These are phyloP conservation scores for Mycena leptocephala DNA, from an alignment of 768 basidiomycete species.

Conservation along the genomic window DNA sequence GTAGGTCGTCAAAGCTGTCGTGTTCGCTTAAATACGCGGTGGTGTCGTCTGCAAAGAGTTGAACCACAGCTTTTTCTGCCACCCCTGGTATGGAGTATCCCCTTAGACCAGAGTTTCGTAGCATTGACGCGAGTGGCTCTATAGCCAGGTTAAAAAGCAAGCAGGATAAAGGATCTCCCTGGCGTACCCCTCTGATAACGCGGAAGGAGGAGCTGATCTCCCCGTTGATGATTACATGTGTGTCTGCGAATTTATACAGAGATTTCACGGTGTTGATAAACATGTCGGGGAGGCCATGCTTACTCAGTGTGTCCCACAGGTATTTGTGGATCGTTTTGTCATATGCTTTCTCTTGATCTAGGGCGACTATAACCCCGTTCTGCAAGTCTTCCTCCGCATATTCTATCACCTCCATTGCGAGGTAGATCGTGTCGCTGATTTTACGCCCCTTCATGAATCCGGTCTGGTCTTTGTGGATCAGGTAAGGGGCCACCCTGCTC, in stretches of 20 bases:
- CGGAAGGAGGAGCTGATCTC: slow-evolving; percentile 32
- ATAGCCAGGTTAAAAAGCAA: too few relatives aligned
- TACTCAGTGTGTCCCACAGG: slow-evolving; percentile 5
- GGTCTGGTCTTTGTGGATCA: slow-evolving; percentile 35
- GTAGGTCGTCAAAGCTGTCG: slow-evolving; percentile 37
- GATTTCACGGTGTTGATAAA: slow-evolving; percentile 37
- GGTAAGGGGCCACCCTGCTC: background rate
- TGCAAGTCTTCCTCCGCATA: slow-evolving; percentile 6
- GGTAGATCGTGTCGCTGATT: slow-evolving; percentile 38
- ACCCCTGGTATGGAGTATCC: slow-evolving; percentile 35
- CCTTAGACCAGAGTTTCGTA: slow-evolving; percentile 27
- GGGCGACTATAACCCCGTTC: too few relatives aligned
- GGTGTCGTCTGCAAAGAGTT: background rate
- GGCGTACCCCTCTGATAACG: slow-evolving; percentile 44
- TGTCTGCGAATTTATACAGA: slow-evolving; percentile 32
- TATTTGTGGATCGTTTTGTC: too few relatives aligned
- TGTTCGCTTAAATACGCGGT: background rate
- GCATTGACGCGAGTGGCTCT: slow-evolving; percentile 33
- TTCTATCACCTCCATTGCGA: slow-evolving; percentile 29
- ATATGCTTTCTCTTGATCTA: too few relatives aligned
- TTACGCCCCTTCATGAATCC: slow-evolving; percentile 41
- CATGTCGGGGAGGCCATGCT: background rate
- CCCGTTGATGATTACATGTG: slow-evolving; percentile 38
- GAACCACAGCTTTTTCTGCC: background rate
- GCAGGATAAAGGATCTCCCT: slow-evolving; percentile 43